These are phyloP conservation scores for Paulownia fortunei DNA, from an alignment of 257 asterid species.

Conservation along the genomic window DNA sequence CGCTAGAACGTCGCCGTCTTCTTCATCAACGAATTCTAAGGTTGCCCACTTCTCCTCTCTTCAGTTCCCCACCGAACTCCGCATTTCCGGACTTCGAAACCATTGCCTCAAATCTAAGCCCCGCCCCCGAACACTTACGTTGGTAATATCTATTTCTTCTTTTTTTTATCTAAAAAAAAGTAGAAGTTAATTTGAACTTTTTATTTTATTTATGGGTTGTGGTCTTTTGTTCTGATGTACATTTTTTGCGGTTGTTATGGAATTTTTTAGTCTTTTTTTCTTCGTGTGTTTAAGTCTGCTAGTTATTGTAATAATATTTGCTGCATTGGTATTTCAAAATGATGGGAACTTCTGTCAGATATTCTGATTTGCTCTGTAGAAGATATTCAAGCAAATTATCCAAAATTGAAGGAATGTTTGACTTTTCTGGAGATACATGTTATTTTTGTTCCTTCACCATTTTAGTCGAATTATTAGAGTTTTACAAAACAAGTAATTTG, in stretches of 20 bases:
- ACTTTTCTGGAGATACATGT: neutral
- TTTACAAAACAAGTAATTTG: neutral
- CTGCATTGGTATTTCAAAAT: neutral
- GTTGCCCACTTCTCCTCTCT: conserved; percentile 56
- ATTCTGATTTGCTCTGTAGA: conserved; percentile 16
- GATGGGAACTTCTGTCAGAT: neutral
- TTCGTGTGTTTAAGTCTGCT: neutral
- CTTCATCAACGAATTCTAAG: conserved; percentile 41
- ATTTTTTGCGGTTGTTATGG: neutral
- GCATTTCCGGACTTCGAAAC: conserved; percentile 44
- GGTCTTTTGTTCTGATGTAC: neutral
- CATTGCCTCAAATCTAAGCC: conserved; percentile 35
- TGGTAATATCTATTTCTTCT: conserved; percentile 43
- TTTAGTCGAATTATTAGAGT: neutral
- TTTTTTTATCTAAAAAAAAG: neutral
- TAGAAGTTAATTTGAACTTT: neutral
- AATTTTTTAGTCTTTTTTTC: neutral
- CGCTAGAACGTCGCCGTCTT: conserved; percentile 36
- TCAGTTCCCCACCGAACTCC: conserved; percentile 57
- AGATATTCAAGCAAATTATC: neutral
- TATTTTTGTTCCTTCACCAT: neutral
- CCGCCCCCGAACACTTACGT: conserved; percentile 47
- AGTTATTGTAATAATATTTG: neutral
- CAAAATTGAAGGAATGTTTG: conserved; percentile 1
- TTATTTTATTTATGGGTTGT: conserved; percentile 12